phyloP scores from a whole-genome alignment of 2,329 filamentous ascomycete genomes.

The Venturia asperata region DNA sequence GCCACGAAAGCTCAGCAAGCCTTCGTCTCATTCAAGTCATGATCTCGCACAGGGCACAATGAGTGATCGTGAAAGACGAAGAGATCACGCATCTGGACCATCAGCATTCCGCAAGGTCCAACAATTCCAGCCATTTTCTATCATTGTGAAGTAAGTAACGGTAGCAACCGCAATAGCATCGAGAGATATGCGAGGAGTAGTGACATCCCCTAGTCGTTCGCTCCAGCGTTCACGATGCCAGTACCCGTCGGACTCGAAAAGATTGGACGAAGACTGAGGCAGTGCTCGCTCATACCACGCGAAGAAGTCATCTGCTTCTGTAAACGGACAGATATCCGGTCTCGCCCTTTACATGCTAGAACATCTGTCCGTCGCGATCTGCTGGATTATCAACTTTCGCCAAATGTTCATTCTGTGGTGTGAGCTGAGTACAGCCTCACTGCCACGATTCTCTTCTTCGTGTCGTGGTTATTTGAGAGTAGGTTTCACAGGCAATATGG shows the following conservation, averaged over 20 bases:
- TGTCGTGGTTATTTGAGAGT: no score
- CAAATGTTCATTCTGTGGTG: no score
- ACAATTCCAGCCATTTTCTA: no score
- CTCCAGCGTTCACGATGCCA: background rate
- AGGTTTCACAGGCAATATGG: no score
- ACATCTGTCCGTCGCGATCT: no score
- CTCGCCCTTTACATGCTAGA: background rate
- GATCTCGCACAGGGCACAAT: background rate
- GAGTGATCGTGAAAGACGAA: background rate
- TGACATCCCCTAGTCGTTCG: background rate
- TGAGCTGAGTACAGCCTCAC: no score
- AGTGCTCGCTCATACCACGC: background rate
- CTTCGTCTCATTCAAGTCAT: background rate
- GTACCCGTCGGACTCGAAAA: background rate
- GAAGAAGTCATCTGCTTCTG: background rate
- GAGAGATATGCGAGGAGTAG: background rate
- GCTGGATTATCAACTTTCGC: no score
- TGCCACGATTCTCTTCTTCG: no score
- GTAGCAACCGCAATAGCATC: background rate
- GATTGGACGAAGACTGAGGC: background rate
- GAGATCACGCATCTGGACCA: background rate
- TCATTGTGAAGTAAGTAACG: background rate
- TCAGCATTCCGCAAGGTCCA: background rate
- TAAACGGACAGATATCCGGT: background rate
- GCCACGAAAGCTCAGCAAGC: background rate